These are phyloP conservation scores for Podaxis rugospora DNA, from an alignment of 768 basidiomycete species.

Conservation along the genomic window DNA sequence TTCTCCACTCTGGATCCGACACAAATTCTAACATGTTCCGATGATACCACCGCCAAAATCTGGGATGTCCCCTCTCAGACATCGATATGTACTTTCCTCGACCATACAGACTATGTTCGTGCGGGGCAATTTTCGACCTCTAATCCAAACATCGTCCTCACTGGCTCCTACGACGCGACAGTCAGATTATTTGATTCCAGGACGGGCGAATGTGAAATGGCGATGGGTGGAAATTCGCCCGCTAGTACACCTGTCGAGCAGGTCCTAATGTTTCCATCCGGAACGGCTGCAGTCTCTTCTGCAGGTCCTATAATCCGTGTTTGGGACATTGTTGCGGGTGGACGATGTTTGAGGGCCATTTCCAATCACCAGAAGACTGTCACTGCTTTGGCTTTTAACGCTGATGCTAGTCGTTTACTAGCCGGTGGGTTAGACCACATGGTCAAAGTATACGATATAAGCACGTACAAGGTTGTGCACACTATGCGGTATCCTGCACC, in stretches of 20 bases:
- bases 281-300: slow-evolving; percentile 77
- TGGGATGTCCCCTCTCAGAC: slow-evolving; percentile 95
- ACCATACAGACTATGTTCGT: slow-evolving; percentile 95
- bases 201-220: slow-evolving; percentile 79
- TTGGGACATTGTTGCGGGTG: slow-evolving; percentile 94
- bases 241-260: slow-evolving; percentile 78
- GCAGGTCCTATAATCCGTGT: slow-evolving; percentile 90
- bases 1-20: slow-evolving; percentile 82
- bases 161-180: slow-evolving; percentile 94
- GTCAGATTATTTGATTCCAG: slow-evolving; percentile 85
- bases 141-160: slow-evolving; percentile 81
- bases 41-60: slow-evolving; percentile 89
- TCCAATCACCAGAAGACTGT: slow-evolving; percentile 99
- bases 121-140: slow-evolving; percentile 82
- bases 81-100: slow-evolving; percentile 69
- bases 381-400: slow-evolving; percentile 80
- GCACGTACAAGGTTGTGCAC: slow-evolving; percentile 91
- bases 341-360: slow-evolving; percentile 82
- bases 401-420: slow-evolving; percentile 71
- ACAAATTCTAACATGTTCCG: slow-evolving; percentile 89
- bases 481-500: slow-evolving; percentile 98
- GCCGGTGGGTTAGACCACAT: slow-evolving; percentile 94
- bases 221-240: slow-evolving; percentile 51
- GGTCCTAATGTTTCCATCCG: slow-evolving; percentile 89
- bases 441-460: slow-evolving; percentile 98